Evolutionary conservation across 495 filamentous ascomycete genomes (phyloP), one percentile per base, ranked within the genome.

Genomic region (Penicillium robsamsonii): DNA sequence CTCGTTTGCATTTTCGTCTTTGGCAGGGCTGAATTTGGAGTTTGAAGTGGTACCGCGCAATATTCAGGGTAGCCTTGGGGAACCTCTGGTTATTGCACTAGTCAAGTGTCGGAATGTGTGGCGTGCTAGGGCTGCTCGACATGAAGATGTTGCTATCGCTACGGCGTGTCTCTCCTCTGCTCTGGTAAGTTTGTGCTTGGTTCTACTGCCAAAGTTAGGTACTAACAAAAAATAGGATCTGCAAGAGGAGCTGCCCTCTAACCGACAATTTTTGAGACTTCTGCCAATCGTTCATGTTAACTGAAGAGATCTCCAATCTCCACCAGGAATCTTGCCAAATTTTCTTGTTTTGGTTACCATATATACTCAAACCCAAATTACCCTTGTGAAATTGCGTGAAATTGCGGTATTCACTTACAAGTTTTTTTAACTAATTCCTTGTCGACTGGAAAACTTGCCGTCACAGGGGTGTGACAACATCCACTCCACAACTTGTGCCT

Each of bases 61-160:
- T 17, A 41, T 41, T 41, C 38, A 41, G n/a, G 38, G 38, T 41
- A 41, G 38, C 38, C 38, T 41, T 17, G 38, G 38, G 38, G 38
- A 41, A 18, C 38, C 38, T 18, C 38, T 41, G 6, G 38, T 41
- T 41, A 41, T 41, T 18, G 38, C 38, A 41, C 38, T 41, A 18
- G 38, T 41, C 17, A 41, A 41, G 38, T 41, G 38, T 7, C 38
- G 38, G 38, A 18, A 41, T 41, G 38, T 41, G n/a, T 41, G 38
- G 38, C 38, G 38, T 41, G 38, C 38, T 41, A 41, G 38, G 38
- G 38, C 38, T 41, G 38, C 38, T 41, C 38, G 9, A 41, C n/a
- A 9, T 41, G 17, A 18, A 41, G 38, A 41, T 41, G 38, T 41
- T 41, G 38, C 38, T 41, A 41, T 41, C 17, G 38, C 38, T 41